Evolutionary conservation across 306 rosid genomes (phyloP).

Genomic region (Vigna hirtella): DNA sequence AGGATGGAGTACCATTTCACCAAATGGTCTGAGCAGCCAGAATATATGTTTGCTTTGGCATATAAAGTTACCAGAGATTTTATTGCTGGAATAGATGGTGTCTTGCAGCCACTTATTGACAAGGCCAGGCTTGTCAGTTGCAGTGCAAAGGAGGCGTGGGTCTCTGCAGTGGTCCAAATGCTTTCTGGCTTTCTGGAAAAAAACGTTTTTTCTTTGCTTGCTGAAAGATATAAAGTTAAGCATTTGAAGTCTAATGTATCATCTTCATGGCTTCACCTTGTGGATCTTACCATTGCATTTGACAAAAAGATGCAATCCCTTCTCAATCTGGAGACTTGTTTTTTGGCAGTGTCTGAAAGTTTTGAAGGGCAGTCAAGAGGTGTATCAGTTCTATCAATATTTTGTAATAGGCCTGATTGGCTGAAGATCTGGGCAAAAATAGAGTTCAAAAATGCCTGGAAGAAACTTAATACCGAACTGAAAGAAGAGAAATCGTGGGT

Average conservation of each 20-base stretch:
- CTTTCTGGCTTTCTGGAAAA: conserved; percentile 71
- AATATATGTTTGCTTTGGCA: conserved; percentile 68
- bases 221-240: conserved; percentile 58
- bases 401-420: conserved; percentile 70
- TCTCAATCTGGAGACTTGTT: conserved; percentile 56
- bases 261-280: conserved; percentile 73
- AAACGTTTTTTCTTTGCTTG: conserved; percentile 57
- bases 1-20: conserved; percentile 74
- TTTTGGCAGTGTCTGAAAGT: conserved; percentile 56
- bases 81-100: conserved; percentile 72
- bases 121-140: conserved; percentile 68
- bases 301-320: conserved; percentile 73
- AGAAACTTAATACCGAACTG: conserved; percentile 62
- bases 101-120: conserved; percentile 83
- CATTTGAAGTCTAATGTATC: conserved; percentile 56
- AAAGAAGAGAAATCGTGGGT: conserved; percentile 69
- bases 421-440: conserved; percentile 83
- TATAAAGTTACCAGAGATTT: conserved; percentile 67
- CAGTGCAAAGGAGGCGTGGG: conserved; percentile 89
- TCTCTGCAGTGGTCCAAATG: conserved; percentile 69
- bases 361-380: conserved; percentile 56
- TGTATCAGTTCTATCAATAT: conserved; percentile 63
- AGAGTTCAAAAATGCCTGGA: conserved; percentile 74
- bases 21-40: conserved; percentile 80
- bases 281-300: conserved; percentile 62